phyloP scores from a whole-genome alignment of 371 early-diverging fungal genomes.

The Ordospora colligata region DNA sequence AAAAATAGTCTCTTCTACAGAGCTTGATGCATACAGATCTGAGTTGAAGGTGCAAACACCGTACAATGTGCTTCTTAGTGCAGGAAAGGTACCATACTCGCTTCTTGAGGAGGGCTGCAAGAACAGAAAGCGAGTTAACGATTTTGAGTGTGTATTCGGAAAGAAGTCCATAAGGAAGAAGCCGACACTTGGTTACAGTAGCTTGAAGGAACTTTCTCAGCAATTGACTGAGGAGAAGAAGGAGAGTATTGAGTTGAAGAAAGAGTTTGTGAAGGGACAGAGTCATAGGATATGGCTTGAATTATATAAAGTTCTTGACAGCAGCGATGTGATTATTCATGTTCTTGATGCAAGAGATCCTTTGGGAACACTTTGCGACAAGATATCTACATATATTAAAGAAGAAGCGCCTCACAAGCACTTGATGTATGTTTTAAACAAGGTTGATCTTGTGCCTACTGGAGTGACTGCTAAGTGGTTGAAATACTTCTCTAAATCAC shows the following conservation, averaged over 20 bases:
- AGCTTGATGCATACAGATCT: slow-evolving; percentile 72
- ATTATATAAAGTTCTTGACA: slow-evolving; percentile 95
- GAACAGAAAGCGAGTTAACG: slow-evolving; percentile 67
- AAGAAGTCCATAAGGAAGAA: slow-evolving; percentile 79
- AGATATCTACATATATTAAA: slow-evolving; percentile 77
- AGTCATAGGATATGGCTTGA: slow-evolving; percentile 97
- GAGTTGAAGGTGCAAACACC: slow-evolving; percentile 65
- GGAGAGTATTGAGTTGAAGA: slow-evolving; percentile 64
- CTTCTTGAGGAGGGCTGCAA: slow-evolving; percentile 69
- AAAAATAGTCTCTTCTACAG: slow-evolving; percentile 67
- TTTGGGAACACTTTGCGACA: slow-evolving; percentile 80
- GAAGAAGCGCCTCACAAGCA: slow-evolving; percentile 91
- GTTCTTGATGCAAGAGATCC: slow-evolving; percentile 97
- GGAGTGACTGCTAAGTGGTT: slow-evolving; percentile 96
- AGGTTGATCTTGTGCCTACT: slow-evolving; percentile 95
- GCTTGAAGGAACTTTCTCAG: slow-evolving; percentile 72
- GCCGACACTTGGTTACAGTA: slow-evolving; percentile 65
- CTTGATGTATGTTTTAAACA: slow-evolving; percentile 92
- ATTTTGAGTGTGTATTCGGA: slow-evolving; percentile 77
- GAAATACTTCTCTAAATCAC: slow-evolving; percentile 71
- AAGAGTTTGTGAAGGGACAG: slow-evolving; percentile 77
- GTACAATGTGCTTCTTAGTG: slow-evolving; percentile 81
- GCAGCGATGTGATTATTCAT: slow-evolving; percentile 89
- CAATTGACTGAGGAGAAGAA: slow-evolving; percentile 63
- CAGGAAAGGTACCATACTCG: slow-evolving; percentile 90